Conservation (phyloP, 2,329 filamentous ascomycete species). For the Fusarium caatingaense region DNA sequence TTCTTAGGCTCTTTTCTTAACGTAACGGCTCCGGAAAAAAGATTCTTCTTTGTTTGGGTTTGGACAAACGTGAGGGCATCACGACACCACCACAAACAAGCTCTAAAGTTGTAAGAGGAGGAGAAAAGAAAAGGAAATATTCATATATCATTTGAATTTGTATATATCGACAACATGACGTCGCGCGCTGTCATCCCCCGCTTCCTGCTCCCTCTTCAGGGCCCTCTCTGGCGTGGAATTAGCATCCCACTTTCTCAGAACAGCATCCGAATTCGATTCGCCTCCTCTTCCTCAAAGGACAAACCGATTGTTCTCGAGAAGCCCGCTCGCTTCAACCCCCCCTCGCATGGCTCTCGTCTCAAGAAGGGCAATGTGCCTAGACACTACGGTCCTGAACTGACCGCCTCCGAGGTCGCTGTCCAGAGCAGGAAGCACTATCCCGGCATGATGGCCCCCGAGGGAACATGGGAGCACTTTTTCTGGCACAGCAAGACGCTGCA, state of each 20-base stretch:
- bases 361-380: slow-evolving; percentile 65
- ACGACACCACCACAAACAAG: slow-evolving; percentile 28
- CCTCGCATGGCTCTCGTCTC: slow-evolving; percentile 83
- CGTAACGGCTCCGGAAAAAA: slow-evolving; percentile 40
- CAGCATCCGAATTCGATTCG: slow-evolving; percentile 51
- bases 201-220: slow-evolving; percentile 74
- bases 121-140: neutral
- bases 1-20: slow-evolving; percentile 9
- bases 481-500: slow-evolving; percentile 82
- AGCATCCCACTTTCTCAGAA: slow-evolving; percentile 52
- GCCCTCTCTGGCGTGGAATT: slow-evolving; percentile 64
- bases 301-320: slow-evolving; percentile 83
- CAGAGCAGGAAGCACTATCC: slow-evolving; percentile 83
- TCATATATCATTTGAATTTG: neutral
- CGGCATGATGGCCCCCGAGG: slow-evolving; percentile 86
- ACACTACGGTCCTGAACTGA: slow-evolving; percentile 80
- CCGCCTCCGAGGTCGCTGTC: slow-evolving; percentile 70
- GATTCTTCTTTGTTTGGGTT: slow-evolving; percentile 34
- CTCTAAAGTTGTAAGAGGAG: slow-evolving; percentile 15
- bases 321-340: slow-evolving; percentile 89
- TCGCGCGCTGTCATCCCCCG: slow-evolving; percentile 68
- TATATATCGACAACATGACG: slow-evolving; percentile 51
- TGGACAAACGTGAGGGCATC: slow-evolving; percentile 34
- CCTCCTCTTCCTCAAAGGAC: slow-evolving; percentile 47
- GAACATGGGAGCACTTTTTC: slow-evolving; percentile 87